Base-by-base conservation (phyloP, 176 grass and related monocot species). In the Raddia guianensis region DNA sequence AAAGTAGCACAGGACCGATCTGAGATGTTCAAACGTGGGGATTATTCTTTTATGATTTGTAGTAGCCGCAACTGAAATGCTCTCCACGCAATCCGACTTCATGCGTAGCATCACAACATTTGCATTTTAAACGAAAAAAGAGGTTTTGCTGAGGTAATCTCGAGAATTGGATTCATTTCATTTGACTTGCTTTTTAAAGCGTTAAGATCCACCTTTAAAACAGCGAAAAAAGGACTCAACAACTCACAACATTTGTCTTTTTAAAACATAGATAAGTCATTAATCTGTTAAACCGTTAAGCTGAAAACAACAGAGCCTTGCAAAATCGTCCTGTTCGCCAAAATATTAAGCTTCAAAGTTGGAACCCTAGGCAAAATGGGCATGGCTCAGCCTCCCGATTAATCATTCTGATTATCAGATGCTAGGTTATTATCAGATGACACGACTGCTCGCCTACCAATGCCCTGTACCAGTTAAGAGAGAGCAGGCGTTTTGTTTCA, bases 1-100 rank as follows among this genome's bases (percentile, higher is more conserved):
- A 63, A 3, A 5, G 13, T 49, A 61, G 57, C 68, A 74, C 50
- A 34, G 72, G 35, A 75, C 80, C 76, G 69, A 80, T 63, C 11
- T 10, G 57, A 59, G 44, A 67, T 50, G 53, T 50, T 21, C 0
- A 20, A 71, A 71, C 13, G 56, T 40, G 37, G 37, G 37, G 37
- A 40, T 84, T 88, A 12, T 61, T 16, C 13, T 58, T 32, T 20
- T 32, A 33, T 46, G 73, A 46, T 19, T 49, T 33, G 18, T 7
- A 3, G 3, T 58, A 67, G 1, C 12, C 59, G 66, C 16, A 74
- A 10, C 62, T 68, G 16, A 51, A 82, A 43, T 4, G 55, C 12
- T 34, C 34, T 50, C 48, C 49, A 72, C 13, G 3, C 69, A 72
- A 33, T 70, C 70, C 66, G 66, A 70, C 37, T 58, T 16, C 5